Evolutionary conservation across 2,329 filamentous ascomycete genomes (phyloP), one percentile per base, ranked within the genome.

Genomic region (Domatiomyces catenatus): DNA sequence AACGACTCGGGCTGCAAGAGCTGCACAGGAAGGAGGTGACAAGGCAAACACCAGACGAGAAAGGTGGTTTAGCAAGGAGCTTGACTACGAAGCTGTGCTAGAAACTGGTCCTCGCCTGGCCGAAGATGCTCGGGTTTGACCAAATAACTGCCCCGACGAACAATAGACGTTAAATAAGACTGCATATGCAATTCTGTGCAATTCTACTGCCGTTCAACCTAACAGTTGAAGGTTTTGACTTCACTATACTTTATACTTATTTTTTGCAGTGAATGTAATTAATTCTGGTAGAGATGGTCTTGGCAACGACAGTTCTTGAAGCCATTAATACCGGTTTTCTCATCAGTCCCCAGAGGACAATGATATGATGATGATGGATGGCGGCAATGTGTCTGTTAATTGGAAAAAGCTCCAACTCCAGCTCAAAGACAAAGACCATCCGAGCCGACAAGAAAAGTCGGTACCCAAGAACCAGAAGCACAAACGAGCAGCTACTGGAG

Each of bases 21-120:
- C 84, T 36, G 87, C 87, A 0, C 68, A 89, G 0, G 86, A 92
- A 63, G 85, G 85, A 12, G 82, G 84, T 1, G 72, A 76, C 49
- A 76, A 86, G 54, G 73, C 74, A 26, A 77, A 70, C 2, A 85
- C 81, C 6, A 74, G 86, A 43, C 73, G 77, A 47, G 84, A 90
- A 53, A 75, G 74, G 52, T 92, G 86, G 73, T 90, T 93, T 61
- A 71, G 75, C 0, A 70, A 74, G 2, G 69, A 71, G 8, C 64
- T 86, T 8, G 80, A 84, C 58, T 70, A 79, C 2, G 63, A 70
- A 1, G 67, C 75, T 19, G 79, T 90, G 2, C 71, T 87, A 67
- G 69, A 67, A n/a, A 90, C 86, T 0, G 80, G 78, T 12, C 65
- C 64, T 8, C 55, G 58, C 8, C 65, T 64, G 49, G 72, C 70